Evolutionary conservation across 2,329 filamentous ascomycete genomes (phyloP).

Genomic region (Aspergillus eucalypticola): DNA sequence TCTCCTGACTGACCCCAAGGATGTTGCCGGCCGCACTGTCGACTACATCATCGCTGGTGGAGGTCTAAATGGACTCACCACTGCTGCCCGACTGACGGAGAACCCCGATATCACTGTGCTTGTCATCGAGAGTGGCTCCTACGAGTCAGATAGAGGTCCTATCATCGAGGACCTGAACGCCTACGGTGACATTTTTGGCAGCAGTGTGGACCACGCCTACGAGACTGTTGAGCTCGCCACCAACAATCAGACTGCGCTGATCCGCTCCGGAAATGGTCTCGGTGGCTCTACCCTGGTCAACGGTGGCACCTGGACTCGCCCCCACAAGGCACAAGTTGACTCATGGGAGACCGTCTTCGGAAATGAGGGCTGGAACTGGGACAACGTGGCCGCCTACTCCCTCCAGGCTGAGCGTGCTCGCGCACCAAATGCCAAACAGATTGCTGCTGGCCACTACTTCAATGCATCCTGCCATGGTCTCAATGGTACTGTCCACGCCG

Average conservation of each 20-base stretch:
- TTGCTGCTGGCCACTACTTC: constrained; percentile 25
- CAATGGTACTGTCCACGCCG: constrained; percentile 26
- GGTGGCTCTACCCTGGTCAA: constrained; percentile 34
- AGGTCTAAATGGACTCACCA: constrained; percentile 31
- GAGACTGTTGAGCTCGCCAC: constrained; percentile 17
- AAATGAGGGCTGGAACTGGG: constrained; percentile 49
- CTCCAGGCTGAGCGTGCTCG: constrained; percentile 37
- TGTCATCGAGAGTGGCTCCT: constrained; percentile 34
- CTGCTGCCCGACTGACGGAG: constrained; percentile 29
- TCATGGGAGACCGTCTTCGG: constrained; percentile 42
- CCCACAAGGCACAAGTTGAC: constrained; percentile 28
- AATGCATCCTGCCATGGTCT: constrained; percentile 25
- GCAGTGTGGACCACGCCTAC: constrained; percentile 24
- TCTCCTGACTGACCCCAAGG: constrained; percentile 16
- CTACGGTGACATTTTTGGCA: constrained; percentile 31
- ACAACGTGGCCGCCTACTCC: constrained; percentile 50
- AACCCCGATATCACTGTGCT: constrained; percentile 27
- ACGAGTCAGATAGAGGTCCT: constrained; percentile 26
- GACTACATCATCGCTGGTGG: constrained; percentile 38
- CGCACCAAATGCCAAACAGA: constrained; percentile 19
- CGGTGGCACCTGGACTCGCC: constrained; percentile 32
- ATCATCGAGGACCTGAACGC: constrained; percentile 28
- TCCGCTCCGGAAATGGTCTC: constrained; percentile 29
- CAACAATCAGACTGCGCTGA: constrained; percentile 23
- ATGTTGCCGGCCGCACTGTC: constrained; percentile 19